phyloP scores from a whole-genome alignment of 2,329 filamentous ascomycete genomes.

The Colletotrichum acutatum region DNA sequence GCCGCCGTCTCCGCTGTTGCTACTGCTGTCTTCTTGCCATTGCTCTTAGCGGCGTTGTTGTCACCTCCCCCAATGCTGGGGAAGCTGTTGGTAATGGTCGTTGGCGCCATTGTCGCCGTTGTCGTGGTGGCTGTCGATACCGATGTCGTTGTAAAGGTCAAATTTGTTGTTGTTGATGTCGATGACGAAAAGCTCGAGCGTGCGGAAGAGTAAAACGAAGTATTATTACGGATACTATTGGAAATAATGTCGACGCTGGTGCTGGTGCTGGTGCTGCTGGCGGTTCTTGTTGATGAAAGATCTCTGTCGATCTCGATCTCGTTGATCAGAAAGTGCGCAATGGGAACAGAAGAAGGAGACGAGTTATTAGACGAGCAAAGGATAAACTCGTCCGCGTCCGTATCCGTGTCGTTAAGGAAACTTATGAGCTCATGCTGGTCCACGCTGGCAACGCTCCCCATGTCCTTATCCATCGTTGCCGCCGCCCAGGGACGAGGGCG shows the following conservation, averaged over 20 bases:
- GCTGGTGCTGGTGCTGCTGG: background rate
- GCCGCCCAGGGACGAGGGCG: conserved; percentile 22
- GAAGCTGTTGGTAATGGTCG: conserved; percentile 1
- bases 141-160: conserved; percentile 6
- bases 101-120: conserved; percentile 32
- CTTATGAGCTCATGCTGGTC: conserved; percentile 34
- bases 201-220: conserved; percentile 20
- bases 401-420: conserved; percentile 34
- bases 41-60: conserved; percentile 7
- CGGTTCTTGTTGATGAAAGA: background rate
- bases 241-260: background rate
- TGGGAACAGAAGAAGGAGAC: background rate
- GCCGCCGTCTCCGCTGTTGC: conserved; percentile 1
- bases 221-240: background rate
- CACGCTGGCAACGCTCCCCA: background rate
- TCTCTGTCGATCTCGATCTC: background rate
- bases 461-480: conserved; percentile 13
- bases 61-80: conserved; percentile 4
- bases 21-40: conserved; percentile 12
- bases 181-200: conserved; percentile 20
- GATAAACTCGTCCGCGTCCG: conserved; percentile 2
- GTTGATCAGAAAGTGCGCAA: background rate
- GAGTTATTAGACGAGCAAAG: background rate
- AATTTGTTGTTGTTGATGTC: background rate
- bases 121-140: conserved; percentile 5